Evolutionary conservation across 1,139 yeast genomes (phyloP), one percentile per base, ranked within the genome.

Genomic region (Yamadazyma buinensis): DNA sequence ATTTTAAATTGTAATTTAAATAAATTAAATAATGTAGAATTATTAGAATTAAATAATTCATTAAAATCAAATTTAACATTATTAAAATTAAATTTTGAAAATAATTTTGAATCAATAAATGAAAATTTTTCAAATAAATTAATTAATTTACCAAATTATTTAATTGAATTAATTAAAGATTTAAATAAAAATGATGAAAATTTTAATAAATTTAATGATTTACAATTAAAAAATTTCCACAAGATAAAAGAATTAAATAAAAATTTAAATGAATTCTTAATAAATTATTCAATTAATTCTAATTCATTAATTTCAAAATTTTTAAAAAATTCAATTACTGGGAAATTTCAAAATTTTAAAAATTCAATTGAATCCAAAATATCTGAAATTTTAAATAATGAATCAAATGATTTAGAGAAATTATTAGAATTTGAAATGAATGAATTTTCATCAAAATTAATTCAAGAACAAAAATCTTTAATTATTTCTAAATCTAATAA

Each of bases 241-340:
- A 23, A 39, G 18, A 38, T 51, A 27, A 42, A 38, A 24, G 34
- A 32, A 4, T 34, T 50, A 6, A 47, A 50, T 28, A 37, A 40
- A 20, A 45, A 44, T 23, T 43, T 51, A 20, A 41, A 49, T 28
- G 44, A 43, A 5, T 48, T 41, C 28, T 34, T 51, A 14, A 41
- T 36, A 10, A 44, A 43, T 18, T 48, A 48, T 32, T 43, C 47
- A 22, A 20, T 34, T n/a, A 39, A 44, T 22, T 22, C 37, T 13
- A 22, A 37, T n/a, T 33, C 37, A 10, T 21, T 41, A 19, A 33
- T 45, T 11, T 37, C 43, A 3, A 33, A 33, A 8, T 37, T 35
- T 21, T 37, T 40, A 14, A 34, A 37, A 12, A 36, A 37, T 9
- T 27, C 39, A 15, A 29, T 44, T 5, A 32, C 32, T 2, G 18